Base-by-base conservation (phyloP, 371 early-diverging fungal species). In the Mortierella sp. region DNA sequence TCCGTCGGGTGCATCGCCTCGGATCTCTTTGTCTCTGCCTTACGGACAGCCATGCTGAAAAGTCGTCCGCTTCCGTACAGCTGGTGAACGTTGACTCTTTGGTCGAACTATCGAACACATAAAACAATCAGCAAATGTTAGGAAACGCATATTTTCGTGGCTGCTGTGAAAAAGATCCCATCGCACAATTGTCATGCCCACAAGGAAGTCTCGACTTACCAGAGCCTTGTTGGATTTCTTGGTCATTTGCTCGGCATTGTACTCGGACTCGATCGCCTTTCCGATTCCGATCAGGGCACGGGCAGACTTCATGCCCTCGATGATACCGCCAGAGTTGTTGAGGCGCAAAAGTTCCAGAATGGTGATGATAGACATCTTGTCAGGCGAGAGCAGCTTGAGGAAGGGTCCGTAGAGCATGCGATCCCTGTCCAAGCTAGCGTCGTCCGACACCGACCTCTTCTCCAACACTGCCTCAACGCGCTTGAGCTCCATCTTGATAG, bases 301-400 rank as follows among this genome's bases (percentile, higher is more conserved):
- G 10, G 93, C 90, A 1, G 92, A 91, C 70, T 90, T 89, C 88
- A 91, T 91, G 52, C 92, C 92, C 69, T 91, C 91, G 47, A 88
- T 88, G 52, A 90, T 86, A 19, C 92, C 92, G 40, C 90, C 86
- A 53, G 86, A 84, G 67, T 88, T 90, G 80, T 92, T 90, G 29
- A 91, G 79, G 37, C 96, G 91, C 47, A 97, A 66, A 11, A 96
- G 77, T 77, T 95, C 96, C 41, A 95, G 82, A 70, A 98, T 96
- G 41, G 95, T 93, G 66, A 97, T 95, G n/a, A 93, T 88, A 0
- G 97, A 91, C 47, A 97, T 82, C 73, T 95, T 94, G 50, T 94
- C 94, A 19, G 96, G 88, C 16, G 91, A 89, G 8, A 97, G 79
- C 53, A 94, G 84, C 65, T 88, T 88, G 53, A 97, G 86, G 76